These are phyloP conservation scores for Phoenix dactylifera DNA, from an alignment of 176 grass and related monocot species.

Conservation along the genomic window DNA sequence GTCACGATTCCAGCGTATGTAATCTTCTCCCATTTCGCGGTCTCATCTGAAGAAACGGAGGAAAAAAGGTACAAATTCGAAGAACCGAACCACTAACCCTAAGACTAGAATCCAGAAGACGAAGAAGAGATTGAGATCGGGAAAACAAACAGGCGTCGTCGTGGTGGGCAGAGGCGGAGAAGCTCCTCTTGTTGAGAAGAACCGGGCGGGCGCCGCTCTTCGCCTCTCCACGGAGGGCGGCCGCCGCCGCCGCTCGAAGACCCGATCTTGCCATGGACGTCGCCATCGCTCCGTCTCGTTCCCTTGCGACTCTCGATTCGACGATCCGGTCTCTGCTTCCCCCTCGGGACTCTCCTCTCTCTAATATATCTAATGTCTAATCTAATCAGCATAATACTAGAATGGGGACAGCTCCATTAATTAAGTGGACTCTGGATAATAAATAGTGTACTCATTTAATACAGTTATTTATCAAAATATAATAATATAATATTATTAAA, in stretches of 20 bases:
- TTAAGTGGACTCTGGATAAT: too few relatives aligned
- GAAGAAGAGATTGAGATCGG: background rate
- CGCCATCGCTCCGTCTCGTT: conserved; percentile 37
- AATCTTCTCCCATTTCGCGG: conserved; percentile 97
- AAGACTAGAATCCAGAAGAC: background rate
- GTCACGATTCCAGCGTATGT: conserved; percentile 55
- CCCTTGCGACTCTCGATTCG: background rate
- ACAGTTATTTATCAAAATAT: too few relatives aligned
- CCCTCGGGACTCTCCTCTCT: too few relatives aligned
- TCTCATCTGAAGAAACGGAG: conserved; percentile 37
- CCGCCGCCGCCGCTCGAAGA: conserved; percentile 41
- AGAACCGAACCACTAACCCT: conserved; percentile 1
- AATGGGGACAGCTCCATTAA: too few relatives aligned
- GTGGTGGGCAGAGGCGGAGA: conserved; percentile 54
- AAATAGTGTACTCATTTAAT: too few relatives aligned
- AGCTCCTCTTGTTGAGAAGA: conserved; percentile 18
- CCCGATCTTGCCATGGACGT: conserved; percentile 58
- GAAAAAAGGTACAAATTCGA: background rate
- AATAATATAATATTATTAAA: too few relatives aligned
- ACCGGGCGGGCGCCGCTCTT: conserved; percentile 20
- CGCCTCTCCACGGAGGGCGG: conserved; percentile 4
- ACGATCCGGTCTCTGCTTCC: too few relatives aligned
- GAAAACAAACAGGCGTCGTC: conserved; percentile 57
- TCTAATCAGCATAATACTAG: too few relatives aligned
- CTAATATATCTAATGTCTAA: too few relatives aligned